Evolutionary conservation across 78 protist species (phyloP).

Genomic region (Protostelium mycophagum): DNA sequence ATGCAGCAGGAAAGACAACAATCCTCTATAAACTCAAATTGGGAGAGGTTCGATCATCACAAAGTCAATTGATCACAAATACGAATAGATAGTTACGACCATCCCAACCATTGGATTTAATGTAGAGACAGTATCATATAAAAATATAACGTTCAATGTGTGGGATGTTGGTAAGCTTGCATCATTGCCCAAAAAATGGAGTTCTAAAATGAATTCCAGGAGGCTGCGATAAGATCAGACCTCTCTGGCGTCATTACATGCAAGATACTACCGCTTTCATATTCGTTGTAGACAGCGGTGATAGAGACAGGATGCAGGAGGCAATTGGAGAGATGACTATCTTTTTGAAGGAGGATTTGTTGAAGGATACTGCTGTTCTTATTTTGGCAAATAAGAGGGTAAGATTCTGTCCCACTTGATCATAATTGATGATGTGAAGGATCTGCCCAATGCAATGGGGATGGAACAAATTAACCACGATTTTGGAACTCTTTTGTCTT

Average conservation of each 20-base stretch:
- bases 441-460: too few relatives aligned
- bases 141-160: neutral
- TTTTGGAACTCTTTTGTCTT: too few relatives aligned
- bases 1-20: conserved; percentile 80
- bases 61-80: neutral
- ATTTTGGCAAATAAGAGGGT: too few relatives aligned
- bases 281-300: conserved; percentile 60
- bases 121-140: conserved; percentile 33
- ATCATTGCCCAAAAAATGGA: neutral
- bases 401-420: too few relatives aligned
- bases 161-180: neutral
- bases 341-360: too few relatives aligned
- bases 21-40: conserved; percentile 64
- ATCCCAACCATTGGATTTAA: conserved; percentile 71
- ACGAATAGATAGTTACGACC: conserved; percentile 12
- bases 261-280: conserved; percentile 42
- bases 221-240: conserved; percentile 25
- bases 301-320: conserved; percentile 66
- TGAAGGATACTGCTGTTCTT: too few relatives aligned
- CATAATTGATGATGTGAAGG: too few relatives aligned
- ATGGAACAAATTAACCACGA: too few relatives aligned
- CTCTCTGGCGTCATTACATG: conserved; percentile 63
- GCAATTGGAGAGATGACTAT: too few relatives aligned
- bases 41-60: conserved; percentile 33
- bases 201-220: neutral